phyloP scores from a whole-genome alignment of 1,139 yeast genomes.

The Dujonia santamariae region DNA sequence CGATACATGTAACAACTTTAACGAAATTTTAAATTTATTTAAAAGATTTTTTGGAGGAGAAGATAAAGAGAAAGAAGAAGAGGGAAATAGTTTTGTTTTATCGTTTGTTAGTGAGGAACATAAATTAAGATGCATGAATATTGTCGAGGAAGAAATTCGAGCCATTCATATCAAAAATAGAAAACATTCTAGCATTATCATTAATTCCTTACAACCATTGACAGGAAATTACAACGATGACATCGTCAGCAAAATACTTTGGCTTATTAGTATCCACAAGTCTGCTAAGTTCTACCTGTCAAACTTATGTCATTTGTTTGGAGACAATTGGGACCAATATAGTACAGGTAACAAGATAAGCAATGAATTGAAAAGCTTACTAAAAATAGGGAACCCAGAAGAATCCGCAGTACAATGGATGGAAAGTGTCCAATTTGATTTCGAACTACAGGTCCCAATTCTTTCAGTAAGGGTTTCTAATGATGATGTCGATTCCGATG shows the following conservation, averaged over 20 bases:
- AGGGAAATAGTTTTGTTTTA: conserved; percentile 13
- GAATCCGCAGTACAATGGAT: conserved; percentile 50
- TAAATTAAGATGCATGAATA: conserved; percentile 29
- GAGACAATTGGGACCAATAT: conserved; percentile 71
- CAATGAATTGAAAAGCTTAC: conserved; percentile 45
- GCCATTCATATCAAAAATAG: not conserved
- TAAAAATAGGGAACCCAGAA: conserved; percentile 44
- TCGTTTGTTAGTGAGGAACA: conserved; percentile 34
- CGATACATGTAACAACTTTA: conserved; percentile 23
- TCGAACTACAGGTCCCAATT: conserved; percentile 32
- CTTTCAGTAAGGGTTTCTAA: conserved; percentile 24
- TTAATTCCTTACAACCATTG: not conserved
- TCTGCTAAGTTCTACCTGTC: conserved; percentile 21
- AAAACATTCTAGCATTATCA: not conserved
- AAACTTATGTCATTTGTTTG: conserved; percentile 39
- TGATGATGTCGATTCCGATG: not conserved
- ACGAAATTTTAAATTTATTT: conserved; percentile 29
- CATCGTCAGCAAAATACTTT: conserved; percentile 14
- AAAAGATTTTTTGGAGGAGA: conserved; percentile 17
- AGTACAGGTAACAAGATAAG: conserved; percentile 69
- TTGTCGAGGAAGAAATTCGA: conserved; percentile 27
- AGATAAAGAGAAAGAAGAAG: not conserved
- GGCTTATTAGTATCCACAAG: conserved; percentile 20
- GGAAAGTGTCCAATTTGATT: conserved; percentile 10
- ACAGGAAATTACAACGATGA: not conserved